These are phyloP conservation scores for Hypomyces rosellus DNA, from an alignment of 2,329 filamentous ascomycete species.

Conservation along the genomic window DNA sequence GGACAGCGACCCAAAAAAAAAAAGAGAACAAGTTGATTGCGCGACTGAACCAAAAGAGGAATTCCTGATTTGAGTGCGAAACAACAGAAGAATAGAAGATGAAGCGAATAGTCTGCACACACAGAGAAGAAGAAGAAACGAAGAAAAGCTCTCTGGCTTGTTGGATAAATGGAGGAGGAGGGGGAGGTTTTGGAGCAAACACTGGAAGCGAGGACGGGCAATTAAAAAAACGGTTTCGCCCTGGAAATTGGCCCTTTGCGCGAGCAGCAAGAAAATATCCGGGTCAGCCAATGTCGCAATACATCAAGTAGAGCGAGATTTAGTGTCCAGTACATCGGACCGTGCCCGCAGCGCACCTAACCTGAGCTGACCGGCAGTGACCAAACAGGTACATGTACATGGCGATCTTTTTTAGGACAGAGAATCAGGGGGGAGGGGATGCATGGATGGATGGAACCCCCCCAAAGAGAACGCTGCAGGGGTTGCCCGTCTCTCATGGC, in stretches of 20 bases:
- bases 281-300: not conserved
- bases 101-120: slow-evolving; percentile 5
- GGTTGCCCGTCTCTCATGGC: slow-evolving; percentile 2
- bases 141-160: not conserved
- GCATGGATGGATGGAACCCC: too few relatives aligned
- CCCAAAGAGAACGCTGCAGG: slow-evolving; percentile 3
- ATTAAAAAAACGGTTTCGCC: slow-evolving; percentile 22
- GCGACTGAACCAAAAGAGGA: slow-evolving; percentile 5
- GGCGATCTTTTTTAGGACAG: not conserved
- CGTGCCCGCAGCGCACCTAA: not conserved
- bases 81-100: slow-evolving; percentile 13
- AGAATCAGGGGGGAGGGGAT: not conserved
- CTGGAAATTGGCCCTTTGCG: slow-evolving; percentile 23
- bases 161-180: slow-evolving; percentile 5
- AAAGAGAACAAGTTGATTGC: slow-evolving; percentile 25
- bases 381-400: slow-evolving; percentile 1
- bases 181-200: not conserved
- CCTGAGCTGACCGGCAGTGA: too few relatives aligned
- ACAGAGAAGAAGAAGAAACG: too few relatives aligned
- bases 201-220: slow-evolving; percentile 20
- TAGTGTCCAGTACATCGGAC: not conserved
- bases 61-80: slow-evolving; percentile 16
- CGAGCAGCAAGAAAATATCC: not conserved
- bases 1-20: slow-evolving; percentile 14
- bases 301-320: too few relatives aligned